Evolutionary conservation across 2,329 filamentous ascomycete species (phyloP), one percentile per base, ranked within the genome.

Genomic region (Hypoxylon sp.): DNA sequence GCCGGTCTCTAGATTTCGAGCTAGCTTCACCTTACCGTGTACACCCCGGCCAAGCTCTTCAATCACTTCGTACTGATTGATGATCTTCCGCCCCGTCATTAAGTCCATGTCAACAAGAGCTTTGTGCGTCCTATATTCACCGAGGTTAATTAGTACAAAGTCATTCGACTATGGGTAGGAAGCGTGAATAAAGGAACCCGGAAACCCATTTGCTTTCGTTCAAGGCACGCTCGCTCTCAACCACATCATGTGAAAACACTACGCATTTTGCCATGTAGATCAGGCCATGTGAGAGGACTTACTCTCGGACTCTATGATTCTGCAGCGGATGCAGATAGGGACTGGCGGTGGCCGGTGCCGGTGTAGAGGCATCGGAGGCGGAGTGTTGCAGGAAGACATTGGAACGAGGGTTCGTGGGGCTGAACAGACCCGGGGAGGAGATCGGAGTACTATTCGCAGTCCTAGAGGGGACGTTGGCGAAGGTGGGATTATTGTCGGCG

Each of bases 11-110:
- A 93, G 84, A 77, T 97, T 94, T 59, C 93, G 89, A 52, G 94
- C 96, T 52, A 98, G 86, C 82, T 99, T 99, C 77, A 99, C 96
- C 83, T 98, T 99, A 76, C 96, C 96, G 79, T 99, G 96, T 75
- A 97, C 93, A 55, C 96, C 96, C 66, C 96, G 92, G 61, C 96
- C 96, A 59, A 99, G 93, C 81, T 99, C 96, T 79, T 97, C 93
- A 72, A 98, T 92, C 74, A 99, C 93, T 80, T 98, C 93, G 82
- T 99, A 99, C 78, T 98, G 92, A 77, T 99, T 99, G 84, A 99
- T 97, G 58, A 94, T 87, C 82, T 99, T 99, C 70, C 96, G 93
- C 65, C 96, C 96, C 4, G 95, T 97, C 69, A 93, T 87, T 59
- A 88, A 88, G 79, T 98, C 94, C 69, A 94, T 91, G 76, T 98